A percentile compares a stretch with the other conserved stretches of the same genome.
Conservation (phyloP, 1,139 yeast species). For the Pichia sp. region DNA sequence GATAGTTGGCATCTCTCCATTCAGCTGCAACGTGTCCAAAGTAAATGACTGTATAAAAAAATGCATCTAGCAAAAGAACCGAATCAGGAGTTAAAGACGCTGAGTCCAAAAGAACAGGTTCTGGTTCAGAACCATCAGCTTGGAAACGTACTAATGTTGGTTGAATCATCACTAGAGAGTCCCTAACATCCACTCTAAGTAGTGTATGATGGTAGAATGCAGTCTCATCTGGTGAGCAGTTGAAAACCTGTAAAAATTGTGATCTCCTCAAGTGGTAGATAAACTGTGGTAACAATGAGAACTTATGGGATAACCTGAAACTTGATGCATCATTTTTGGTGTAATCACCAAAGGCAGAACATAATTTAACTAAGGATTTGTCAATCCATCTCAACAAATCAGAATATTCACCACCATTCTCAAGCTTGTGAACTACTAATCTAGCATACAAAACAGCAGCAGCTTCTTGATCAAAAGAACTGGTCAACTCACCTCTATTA, state of each 20-base stretch:
- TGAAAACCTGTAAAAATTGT: slow-evolving; percentile 92
- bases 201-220: slow-evolving; percentile 94
- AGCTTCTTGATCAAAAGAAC: slow-evolving; percentile 95
- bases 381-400: slow-evolving; percentile 86
- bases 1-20: slow-evolving; percentile 96
- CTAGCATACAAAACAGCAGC: slow-evolving; percentile 96
- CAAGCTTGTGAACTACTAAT: slow-evolving; percentile 85
- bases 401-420: slow-evolving; percentile 43
- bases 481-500: slow-evolving; percentile 35
- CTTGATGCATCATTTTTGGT: slow-evolving; percentile 70
- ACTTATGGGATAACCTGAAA: slow-evolving; percentile 73
- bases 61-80: slow-evolving; percentile 84
- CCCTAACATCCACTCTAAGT: slow-evolving; percentile 84
- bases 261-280: slow-evolving; percentile 95
- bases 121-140: slow-evolving; percentile 75
- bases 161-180: slow-evolving; percentile 95
- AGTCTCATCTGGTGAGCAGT: slow-evolving; percentile 97
- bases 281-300: slow-evolving; percentile 88
- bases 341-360: slow-evolving; percentile 85
- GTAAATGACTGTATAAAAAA: slow-evolving; percentile 91
- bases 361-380: slow-evolving; percentile 74
- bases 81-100: slow-evolving; percentile 88
- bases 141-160: slow-evolving; percentile 89
- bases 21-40: slow-evolving; percentile 93
- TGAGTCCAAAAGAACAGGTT: slow-evolving; percentile 91